A percentile compares a stretch with the other conserved stretches of the same genome.
These are phyloP conservation scores for Sporisorium exsertum DNA, from an alignment of 1,284 basidiomycete species.

Conservation along the genomic window DNA sequence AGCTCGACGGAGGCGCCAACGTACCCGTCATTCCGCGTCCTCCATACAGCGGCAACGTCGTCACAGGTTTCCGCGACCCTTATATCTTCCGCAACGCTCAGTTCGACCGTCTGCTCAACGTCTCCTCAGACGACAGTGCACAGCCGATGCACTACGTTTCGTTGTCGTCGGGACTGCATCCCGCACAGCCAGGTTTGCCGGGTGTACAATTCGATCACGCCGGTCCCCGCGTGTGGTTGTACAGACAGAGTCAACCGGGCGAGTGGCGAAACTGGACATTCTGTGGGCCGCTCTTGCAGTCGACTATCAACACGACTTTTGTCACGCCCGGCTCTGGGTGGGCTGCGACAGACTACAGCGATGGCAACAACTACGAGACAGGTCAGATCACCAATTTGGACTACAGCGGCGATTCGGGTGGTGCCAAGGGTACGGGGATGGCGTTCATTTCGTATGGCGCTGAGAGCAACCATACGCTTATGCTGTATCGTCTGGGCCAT, in stretches of 20 bases:
- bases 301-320: conserved; percentile 28
- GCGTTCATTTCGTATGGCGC: conserved; percentile 29
- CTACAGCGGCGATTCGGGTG: conserved; percentile 20
- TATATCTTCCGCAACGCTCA: conserved; percentile 31
- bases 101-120: conserved; percentile 25
- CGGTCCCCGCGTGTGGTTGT: conserved; percentile 30
- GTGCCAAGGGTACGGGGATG: conserved; percentile 10
- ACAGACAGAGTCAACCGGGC: conserved; percentile 21
- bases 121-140: background rate
- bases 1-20: conserved; percentile 32
- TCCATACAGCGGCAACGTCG: conserved; percentile 25
- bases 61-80: conserved; percentile 42
- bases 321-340: conserved; percentile 27
- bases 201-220: conserved; percentile 19
- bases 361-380: conserved; percentile 41
- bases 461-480: conserved; percentile 34
- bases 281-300: conserved; percentile 19
- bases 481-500: conserved; percentile 37
- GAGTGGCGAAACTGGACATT: conserved; percentile 38
- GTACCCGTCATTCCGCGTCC: conserved; percentile 30
- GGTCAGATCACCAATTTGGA: conserved; percentile 22
- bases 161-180: conserved; percentile 25
- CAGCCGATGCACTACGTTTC: conserved; percentile 20
- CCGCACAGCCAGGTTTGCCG: conserved; percentile 10
- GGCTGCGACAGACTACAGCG: conserved; percentile 21